Evolutionary conservation across 495 filamentous ascomycete genomes (phyloP), one percentile per base, ranked within the genome.

Genomic region (Thermothielavioides terrestris): DNA sequence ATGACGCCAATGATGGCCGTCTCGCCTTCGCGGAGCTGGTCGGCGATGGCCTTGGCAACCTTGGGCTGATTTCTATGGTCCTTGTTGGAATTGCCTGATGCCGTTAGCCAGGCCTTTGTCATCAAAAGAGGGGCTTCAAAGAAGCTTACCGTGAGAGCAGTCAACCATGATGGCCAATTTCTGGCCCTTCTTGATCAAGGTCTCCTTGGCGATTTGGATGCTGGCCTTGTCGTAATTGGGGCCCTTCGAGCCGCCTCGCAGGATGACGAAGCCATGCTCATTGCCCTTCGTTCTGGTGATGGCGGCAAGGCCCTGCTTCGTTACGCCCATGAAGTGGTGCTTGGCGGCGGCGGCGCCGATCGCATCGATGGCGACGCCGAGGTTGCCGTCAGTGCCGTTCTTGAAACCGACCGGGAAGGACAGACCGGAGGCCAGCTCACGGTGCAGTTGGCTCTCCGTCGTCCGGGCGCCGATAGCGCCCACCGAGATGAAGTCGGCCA

Each of bases 381-480:
- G 69, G 59, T 84, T 86, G n/a, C 92, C 92, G 61, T 98, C 92
- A 26, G 92, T 98, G 39, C 92, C 94, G 64, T 98, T 98, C 81
- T 97, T 98, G 84, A 94, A 98, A 12, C 92, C 92, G 42, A 98
- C 89, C 5, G 92, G 92, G 82, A 96, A 98, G 36, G 88, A 94
- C 18, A 98, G 80, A 57, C 92, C 92, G n/a, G 87, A 94, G 18
- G 92, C 92, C 25, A 98, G 76, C 70, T 98, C 92, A 42, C 92
- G 82, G 68, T 98, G 92, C 31, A 97, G 73, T 73, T 98, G 92
- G 38, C 83, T 89, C 72, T 98, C 92, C 22, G 92, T 98, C n/a
- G 92, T 98, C 42, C 92, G 81, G 35, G 92, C 92, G 42, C 92
- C 92, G 62, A 98, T 94, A 41, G 92, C 92, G 28, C 94, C 92